Evolutionary conservation across 73 alveolate genomes (phyloP).

Genomic region (Durusdinium trenchii): DNA sequence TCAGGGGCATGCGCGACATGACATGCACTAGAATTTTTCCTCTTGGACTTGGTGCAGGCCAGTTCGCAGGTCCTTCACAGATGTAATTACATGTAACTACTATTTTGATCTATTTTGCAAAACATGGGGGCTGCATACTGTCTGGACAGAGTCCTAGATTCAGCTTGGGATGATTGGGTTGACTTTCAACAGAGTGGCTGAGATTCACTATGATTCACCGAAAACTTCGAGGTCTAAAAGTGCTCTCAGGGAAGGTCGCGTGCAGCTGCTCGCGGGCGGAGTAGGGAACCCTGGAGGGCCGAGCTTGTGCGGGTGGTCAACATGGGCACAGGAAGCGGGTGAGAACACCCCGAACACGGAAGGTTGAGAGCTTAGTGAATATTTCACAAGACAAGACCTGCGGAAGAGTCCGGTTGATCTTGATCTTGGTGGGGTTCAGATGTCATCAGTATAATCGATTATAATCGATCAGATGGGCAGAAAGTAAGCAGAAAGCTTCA

Average conservation of each 20-base stretch:
- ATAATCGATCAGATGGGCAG: too few species aligned
- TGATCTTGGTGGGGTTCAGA: too few species aligned
- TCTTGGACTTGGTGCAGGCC: background rate
- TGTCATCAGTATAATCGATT: too few species aligned
- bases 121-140: background rate
- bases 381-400: background rate
- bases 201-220: background rate
- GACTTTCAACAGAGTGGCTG: background rate
- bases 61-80: background rate
- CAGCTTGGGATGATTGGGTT: background rate
- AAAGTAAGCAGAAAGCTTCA: too few species aligned
- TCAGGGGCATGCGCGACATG: background rate
- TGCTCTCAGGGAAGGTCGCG: background rate
- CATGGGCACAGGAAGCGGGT: background rate
- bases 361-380: background rate
- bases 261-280: slow-evolving; percentile 36
- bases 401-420: background rate
- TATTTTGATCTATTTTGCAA: background rate
- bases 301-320: background rate
- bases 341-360: background rate
- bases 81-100: background rate
- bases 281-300: background rate
- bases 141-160: background rate
- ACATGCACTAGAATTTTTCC: background rate
- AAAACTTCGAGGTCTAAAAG: background rate